Percentiles rank a stretch among this genome's conserved stretches.
phyloP scores from a whole-genome alignment of 1,139 yeast species.

The Candida gigantensis region DNA sequence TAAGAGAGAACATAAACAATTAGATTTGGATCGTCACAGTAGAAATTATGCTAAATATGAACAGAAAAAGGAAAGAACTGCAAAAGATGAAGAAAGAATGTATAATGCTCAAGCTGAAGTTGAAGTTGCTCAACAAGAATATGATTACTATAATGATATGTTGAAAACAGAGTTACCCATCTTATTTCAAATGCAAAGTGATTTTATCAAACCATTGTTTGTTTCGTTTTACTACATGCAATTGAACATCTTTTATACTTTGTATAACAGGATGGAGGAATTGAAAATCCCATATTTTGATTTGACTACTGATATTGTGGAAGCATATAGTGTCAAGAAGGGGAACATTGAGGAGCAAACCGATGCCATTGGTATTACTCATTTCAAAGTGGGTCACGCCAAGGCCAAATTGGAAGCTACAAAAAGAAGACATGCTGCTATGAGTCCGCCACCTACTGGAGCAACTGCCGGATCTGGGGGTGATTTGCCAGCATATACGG shows the following conservation, averaged over 20 bases:
- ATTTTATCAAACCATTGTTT: constrained; percentile 89
- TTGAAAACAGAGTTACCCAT: constrained; percentile 86
- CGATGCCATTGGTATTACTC: constrained; percentile 83
- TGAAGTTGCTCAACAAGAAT: constrained; percentile 91
- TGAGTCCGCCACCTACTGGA: constrained; percentile 34
- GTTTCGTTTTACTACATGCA: constrained; percentile 97
- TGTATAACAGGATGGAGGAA: constrained; percentile 89
- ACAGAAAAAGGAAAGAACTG: constrained; percentile 76
- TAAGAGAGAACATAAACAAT: constrained; percentile 92
- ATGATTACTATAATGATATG: constrained; percentile 92
- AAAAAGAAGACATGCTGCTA: constrained; percentile 65
- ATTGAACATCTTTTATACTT: constrained; percentile 89
- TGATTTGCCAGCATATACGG: constrained; percentile 34
- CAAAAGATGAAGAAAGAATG: constrained; percentile 88
- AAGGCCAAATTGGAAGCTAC: constrained; percentile 81
- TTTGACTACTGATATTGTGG: constrained; percentile 75
- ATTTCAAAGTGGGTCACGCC: constrained; percentile 87
- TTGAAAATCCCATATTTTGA: constrained; percentile 97
- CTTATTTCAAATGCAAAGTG: constrained; percentile 83
- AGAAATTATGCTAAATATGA: constrained; percentile 70
- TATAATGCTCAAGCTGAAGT: constrained; percentile 88
- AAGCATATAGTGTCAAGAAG: constrained; percentile 75
- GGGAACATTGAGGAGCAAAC: constrained; percentile 90
- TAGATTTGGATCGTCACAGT: constrained; percentile 87
- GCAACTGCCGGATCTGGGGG: constrained; percentile 19